A percentile compares a stretch with the other conserved stretches of the same genome.
Conservation (phyloP, 495 filamentous ascomycete species). For the Amphirosellinia nigrospora region DNA sequence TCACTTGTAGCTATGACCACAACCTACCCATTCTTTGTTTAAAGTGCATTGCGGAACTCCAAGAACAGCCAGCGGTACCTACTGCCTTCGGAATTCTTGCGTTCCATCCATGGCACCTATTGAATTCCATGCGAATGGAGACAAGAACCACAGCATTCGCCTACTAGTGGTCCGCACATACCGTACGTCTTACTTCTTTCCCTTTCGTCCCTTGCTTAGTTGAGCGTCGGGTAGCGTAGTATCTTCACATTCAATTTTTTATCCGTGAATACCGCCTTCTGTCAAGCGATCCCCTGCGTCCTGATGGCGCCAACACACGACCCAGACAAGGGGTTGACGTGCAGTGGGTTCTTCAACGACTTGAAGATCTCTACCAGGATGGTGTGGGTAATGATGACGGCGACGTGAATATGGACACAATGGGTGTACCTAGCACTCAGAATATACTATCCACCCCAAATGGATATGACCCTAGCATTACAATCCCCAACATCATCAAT, state of each 20-base stretch:
- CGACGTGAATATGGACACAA: neutral
- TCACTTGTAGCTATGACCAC: slow-evolving; percentile 25
- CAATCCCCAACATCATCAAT: slow-evolving; percentile 28
- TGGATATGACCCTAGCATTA: slow-evolving; percentile 14
- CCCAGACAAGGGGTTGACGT: neutral
- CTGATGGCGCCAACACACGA: slow-evolving; percentile 21
- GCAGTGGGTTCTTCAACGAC: neutral
- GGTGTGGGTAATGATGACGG: neutral
- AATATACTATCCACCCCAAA: neutral
- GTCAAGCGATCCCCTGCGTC: slow-evolving; percentile 8
- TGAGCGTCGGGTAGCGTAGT: neutral
- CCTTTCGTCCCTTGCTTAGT: neutral
- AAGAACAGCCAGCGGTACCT: slow-evolving; percentile 19
- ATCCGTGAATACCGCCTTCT: slow-evolving; percentile 10
- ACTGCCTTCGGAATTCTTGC: slow-evolving; percentile 34
- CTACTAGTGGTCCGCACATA: neutral
- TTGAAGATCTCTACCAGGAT: slow-evolving; percentile 16
- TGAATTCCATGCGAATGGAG: slow-evolving; percentile 30
- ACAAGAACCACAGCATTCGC: slow-evolving; percentile 25
- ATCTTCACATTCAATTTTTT: neutral
- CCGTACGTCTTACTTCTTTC: neutral
- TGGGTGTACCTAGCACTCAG: neutral
- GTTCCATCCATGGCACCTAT: slow-evolving; percentile 26
- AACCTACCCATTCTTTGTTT: slow-evolving; percentile 37
- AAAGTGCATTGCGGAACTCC: slow-evolving; percentile 27